These are phyloP conservation scores for Saccharomycopsis capsularis DNA, from an alignment of 805 yeast species.

Conservation along the genomic window DNA sequence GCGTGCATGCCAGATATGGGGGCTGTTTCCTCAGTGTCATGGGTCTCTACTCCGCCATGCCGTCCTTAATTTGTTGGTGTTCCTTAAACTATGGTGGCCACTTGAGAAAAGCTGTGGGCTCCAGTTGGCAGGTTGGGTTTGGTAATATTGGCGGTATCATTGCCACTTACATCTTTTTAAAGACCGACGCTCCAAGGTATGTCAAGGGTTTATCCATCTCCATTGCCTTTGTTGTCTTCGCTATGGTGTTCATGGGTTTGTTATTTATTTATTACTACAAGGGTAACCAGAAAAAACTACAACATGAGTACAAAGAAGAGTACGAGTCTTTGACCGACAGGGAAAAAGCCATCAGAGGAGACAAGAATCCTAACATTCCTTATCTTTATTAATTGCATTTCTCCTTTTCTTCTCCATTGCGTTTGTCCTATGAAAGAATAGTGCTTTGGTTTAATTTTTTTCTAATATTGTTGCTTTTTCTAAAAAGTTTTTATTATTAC, in stretches of 20 bases:
- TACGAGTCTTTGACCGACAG: conserved; percentile 28
- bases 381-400: conserved; percentile 28
- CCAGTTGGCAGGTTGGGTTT: conserved; percentile 61
- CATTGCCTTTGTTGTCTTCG: conserved; percentile 41
- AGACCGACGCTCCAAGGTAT: conserved; percentile 53
- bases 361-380: conserved; percentile 32
- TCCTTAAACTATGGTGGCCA: conserved; percentile 52
- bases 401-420: neutral
- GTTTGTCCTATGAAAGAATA: too few relatives aligned
- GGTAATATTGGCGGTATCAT: conserved; percentile 72
- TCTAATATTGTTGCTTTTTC: too few relatives aligned
- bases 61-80: conserved; percentile 59
- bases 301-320: conserved; percentile 25
- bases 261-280: conserved; percentile 32
- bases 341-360: conserved; percentile 33
- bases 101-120: conserved; percentile 48
- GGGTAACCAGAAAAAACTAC: conserved; percentile 26
- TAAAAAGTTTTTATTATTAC: too few relatives aligned
- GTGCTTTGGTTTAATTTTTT: neutral
- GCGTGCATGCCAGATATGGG: conserved; percentile 44
- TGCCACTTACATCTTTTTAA: conserved; percentile 49
- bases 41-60: conserved; percentile 62
- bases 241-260: conserved; percentile 30
- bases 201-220: conserved; percentile 46
- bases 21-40: conserved; percentile 55